Base-by-base conservation (phyloP, 208 protist genomes). In the Wallacemonas sp. region DNA sequence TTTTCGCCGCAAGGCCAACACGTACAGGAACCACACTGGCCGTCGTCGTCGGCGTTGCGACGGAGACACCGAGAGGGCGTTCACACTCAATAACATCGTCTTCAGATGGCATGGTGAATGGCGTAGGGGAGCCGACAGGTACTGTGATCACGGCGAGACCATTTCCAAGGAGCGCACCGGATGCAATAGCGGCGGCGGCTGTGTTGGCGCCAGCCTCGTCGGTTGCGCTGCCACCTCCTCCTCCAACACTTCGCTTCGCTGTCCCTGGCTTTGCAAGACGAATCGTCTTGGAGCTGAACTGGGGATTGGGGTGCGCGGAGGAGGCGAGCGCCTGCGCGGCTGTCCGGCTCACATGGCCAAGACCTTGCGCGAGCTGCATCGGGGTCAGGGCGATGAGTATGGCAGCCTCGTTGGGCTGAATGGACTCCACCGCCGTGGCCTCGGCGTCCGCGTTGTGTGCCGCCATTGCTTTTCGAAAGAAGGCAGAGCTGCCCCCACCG, bases 361-460 rank as follows among this genome's bases (percentile, higher is more conserved):
- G 61, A n/a, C 34, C 42, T 1, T 67, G 54, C 1, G 77, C 78
- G 21, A 93, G 73, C 66, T 81, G 72, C 87, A 93, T 93, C 1
- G 84, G 87, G 5, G 83, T 93, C 67, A 90, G 72, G 34, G 81
- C 67, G n/a, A 93, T 41, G 17, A 90, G 70, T 34, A 93, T 63
- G 14, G 87, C 83, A 0, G 75, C 71, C 22, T 81, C 72, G 54
- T 83, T 72, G 38, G 63, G 44, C 12, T 75, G 70, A 21, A 38
- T 39, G 8, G 62, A 24, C 2, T 71, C 45, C 42, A 75, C 77
- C 38, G 62, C 46, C 4, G 68, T 62, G 51, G 75, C 75, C 44
- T 68, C 70, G 15, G 65, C 54, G 36, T 85, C 69, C n/a, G 63
- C 54, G 2, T 58, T 54, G 53, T 79, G 77, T 26, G 66, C 63